Base-by-base conservation (phyloP, 2,329 filamentous ascomycete species). In the Samsoniella hepiali region DNA sequence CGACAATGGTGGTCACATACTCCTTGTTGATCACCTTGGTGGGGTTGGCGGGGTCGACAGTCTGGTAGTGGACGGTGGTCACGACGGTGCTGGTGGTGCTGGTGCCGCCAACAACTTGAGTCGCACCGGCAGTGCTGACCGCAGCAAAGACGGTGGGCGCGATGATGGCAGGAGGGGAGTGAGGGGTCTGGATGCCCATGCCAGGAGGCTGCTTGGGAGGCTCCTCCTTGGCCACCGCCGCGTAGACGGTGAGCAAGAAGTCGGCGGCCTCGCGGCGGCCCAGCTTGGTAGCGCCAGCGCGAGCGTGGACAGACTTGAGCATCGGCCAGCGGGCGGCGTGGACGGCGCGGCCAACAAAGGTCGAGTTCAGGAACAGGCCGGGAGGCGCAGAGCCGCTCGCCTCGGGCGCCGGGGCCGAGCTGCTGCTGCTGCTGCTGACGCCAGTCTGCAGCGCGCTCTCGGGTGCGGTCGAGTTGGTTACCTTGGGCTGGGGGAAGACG, bases 231-330 rank as follows among this genome's bases (percentile, higher is more conserved):
- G 66, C 64, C 13, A 78, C 65, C 62, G 74, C 70, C 51, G 72
- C 78, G 71, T 82, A 83, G 13, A 82, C 69, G 2, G 76, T 81
- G 22, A 82, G 72, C 7, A 81, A 73, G 45, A 73, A 67, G 47
- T 51, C 17, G 3, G 73, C 71, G 3, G 69, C 68, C 13, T 73
- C 74, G 38, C 72, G 72, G 36, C 70, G 69, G 7, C 63, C 50
- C 17, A 34, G 66, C 34, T 58, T 66, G 66, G 22, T 22, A 22
- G 22, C 22, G 22, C 22, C 22, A 22, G 3, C 63, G 65, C 9
- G 51, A 22, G 22, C 22, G 10, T 57, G 65, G 27, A 40, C 59
- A 38, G 56, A 58, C 55, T 42, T 63, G 10, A 58, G 29, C 38
- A 62, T 42, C 27, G 67, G 22, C n/a, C 53, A 64, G 45, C 50